Evolutionary conservation across 2,329 filamentous ascomycete genomes (phyloP).

Genomic region (Harringtonia aguacate): DNA sequence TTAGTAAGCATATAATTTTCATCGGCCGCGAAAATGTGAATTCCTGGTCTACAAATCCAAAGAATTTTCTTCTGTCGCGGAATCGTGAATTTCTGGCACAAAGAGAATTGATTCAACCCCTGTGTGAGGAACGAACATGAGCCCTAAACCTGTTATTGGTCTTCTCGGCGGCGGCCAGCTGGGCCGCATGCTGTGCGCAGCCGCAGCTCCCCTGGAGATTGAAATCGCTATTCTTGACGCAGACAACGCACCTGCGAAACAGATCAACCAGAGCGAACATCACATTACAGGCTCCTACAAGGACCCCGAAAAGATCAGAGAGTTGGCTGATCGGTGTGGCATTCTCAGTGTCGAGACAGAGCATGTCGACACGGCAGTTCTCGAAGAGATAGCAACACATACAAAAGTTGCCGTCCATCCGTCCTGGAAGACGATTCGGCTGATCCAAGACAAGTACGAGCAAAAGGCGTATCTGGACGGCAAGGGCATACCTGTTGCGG

Average conservation of each 20-base stretch:
- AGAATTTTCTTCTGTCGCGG: no score
- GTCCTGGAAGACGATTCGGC: conserved; percentile 73
- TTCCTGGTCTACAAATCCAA: no score
- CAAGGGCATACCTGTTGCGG: conserved; percentile 60
- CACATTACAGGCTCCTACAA: conserved; percentile 86
- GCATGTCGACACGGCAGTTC: conserved; percentile 81
- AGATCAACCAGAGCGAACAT: conserved; percentile 55
- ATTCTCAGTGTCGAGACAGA: conserved; percentile 91
- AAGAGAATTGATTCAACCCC: no score
- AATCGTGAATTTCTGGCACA: no score
- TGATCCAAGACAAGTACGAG: conserved; percentile 87
- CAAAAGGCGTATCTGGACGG: conserved; percentile 74
- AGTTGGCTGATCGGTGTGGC: conserved; percentile 67
- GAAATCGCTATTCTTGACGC: conserved; percentile 71
- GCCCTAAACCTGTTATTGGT: conserved; percentile 24
- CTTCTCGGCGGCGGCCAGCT: conserved; percentile 60
- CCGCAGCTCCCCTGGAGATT: conserved; percentile 64
- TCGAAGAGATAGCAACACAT: conserved; percentile 67
- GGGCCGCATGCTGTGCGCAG: conserved; percentile 87
- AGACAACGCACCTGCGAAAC: conserved; percentile 69
- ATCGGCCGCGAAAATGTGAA: no score
- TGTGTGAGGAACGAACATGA: no score
- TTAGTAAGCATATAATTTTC: no score
- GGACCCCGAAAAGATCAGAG: conserved; percentile 64
- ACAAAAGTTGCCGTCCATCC: conserved; percentile 59